These are phyloP conservation scores for Chlorencoelia australis DNA, from an alignment of 2,329 filamentous ascomycete species.

Conservation along the genomic window DNA sequence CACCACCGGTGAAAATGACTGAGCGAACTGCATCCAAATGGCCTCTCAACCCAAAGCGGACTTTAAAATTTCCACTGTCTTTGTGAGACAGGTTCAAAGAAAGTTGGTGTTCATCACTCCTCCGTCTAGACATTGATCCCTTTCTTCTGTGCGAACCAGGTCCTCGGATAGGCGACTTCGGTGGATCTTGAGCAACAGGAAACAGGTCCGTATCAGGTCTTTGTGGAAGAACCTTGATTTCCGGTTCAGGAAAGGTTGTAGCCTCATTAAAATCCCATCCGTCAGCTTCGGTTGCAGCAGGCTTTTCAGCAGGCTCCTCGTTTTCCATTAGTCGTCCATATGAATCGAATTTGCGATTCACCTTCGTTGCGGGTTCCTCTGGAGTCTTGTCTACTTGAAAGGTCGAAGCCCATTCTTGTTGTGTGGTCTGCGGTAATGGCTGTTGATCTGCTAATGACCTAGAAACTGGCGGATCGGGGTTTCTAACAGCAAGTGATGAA, in stretches of 20 bases:
- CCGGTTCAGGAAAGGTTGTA: constrained; percentile 47
- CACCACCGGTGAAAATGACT: constrained; percentile 93
- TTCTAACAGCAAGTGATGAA: constrained; percentile 30
- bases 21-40: constrained; percentile 90
- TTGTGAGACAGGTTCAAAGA: constrained; percentile 46
- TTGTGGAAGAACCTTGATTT: constrained; percentile 40
- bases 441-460: constrained; percentile 41
- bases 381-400: constrained; percentile 23
- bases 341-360: constrained; percentile 48
- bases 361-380: constrained; percentile 47
- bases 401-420: constrained; percentile 28
- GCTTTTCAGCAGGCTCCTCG: constrained; percentile 37
- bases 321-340: constrained; percentile 40
- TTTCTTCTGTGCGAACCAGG: constrained; percentile 66
- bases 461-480: constrained; percentile 38
- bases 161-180: constrained; percentile 69
- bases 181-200: constrained; percentile 65
- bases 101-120: constrained; percentile 58
- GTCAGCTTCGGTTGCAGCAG: constrained; percentile 47
- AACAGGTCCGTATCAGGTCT: constrained; percentile 85
- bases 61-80: constrained; percentile 76
- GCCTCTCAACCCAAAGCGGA: constrained; percentile 82
- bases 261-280: constrained; percentile 91
- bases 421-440: constrained; percentile 31
- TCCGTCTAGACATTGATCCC: constrained; percentile 64